Evolutionary conservation across 129 eudicot genomes (phyloP), one percentile per base, ranked within the genome.

Genomic region (Helichrysum umbraculigerum): DNA sequence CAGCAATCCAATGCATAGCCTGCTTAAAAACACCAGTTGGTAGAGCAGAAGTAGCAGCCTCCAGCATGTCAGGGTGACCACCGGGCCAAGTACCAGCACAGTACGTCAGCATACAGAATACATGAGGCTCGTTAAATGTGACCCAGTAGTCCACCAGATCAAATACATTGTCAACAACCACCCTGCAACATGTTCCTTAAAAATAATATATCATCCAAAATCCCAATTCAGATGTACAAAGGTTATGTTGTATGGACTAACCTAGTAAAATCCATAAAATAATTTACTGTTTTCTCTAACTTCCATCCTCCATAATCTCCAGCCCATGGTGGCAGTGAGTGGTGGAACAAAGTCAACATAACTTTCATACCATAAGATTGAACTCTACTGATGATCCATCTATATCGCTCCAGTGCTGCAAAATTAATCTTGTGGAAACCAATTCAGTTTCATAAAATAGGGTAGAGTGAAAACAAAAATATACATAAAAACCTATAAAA

Each of bases 81-180:
- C 99, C 99, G n/a, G 97, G 99, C 99, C 97, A 94, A 74, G 99
- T 72, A 75, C 99, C 99, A 73, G 99, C 96, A 81, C 93, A 89
- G 68, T 94, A 94, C 11, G 99, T 94, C 74, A 94, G 85, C 92
- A 94, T 70, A 81, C 94, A 89, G 82, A 91, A 94, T 7, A 94
- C 85, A 82, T 94, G 99, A 72, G 97, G 99, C 83, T 94, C 99
- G 61, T 94, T 91, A 85, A 94, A 94, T 5, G 99, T 94, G 50
- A 94, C 88, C 99, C 99, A 94, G 47, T 91, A 94, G 87, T 94
- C 97, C 28, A 91, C 99, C 15, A 94, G 58, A 64, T 94, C 99
- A 54, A 88, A 81, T 60, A 94, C 87, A 76, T 76, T 44, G 79
- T 91, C 97, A 57, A 94, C 97, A 44, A 94, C 96, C 82, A 91